Evolutionary conservation across 331 rosid genomes (phyloP).

Genomic region (Prunus yedoensis): DNA sequence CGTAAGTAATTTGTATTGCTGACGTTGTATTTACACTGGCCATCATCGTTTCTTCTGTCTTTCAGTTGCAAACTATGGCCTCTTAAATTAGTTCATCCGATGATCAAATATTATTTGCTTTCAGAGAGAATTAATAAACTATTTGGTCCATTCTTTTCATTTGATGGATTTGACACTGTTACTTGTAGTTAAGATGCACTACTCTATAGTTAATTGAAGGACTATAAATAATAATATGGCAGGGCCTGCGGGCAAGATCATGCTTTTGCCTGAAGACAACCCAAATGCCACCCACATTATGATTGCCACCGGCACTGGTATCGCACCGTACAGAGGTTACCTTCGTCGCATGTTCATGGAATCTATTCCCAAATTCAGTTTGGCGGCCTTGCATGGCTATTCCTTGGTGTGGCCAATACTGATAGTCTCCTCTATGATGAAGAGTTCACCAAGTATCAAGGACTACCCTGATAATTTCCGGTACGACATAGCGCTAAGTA

Average conservation of each 20-base stretch:
- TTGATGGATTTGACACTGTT: not conserved
- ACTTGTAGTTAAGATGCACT: not conserved
- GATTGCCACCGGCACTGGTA: slow-evolving; percentile 95
- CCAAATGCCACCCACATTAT: slow-evolving; percentile 96
- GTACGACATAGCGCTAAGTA: slow-evolving; percentile 70
- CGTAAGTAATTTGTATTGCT: too few species aligned
- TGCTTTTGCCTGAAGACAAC: slow-evolving; percentile 94
- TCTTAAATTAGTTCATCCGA: too few species aligned
- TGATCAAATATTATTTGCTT: too few species aligned
- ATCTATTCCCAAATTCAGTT: slow-evolving; percentile 69
- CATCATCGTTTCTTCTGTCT: too few species aligned
- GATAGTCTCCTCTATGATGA: slow-evolving; percentile 91
- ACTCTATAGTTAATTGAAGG: not conserved
- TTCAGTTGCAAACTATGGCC: too few species aligned
- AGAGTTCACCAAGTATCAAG: slow-evolving; percentile 77
- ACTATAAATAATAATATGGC: slow-evolving; percentile 21
- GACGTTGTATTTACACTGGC: too few species aligned
- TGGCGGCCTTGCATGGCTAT: slow-evolving; percentile 93
- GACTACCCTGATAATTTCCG: slow-evolving; percentile 85
- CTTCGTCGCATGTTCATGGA: slow-evolving; percentile 99
- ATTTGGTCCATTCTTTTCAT: not conserved
- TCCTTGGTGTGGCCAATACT: slow-evolving; percentile 86
- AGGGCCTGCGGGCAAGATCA: slow-evolving; percentile 99
- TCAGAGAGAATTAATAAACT: too few species aligned
- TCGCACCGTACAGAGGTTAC: slow-evolving; percentile 92